phyloP scores from a whole-genome alignment of 2,329 filamentous ascomycete species.

The Paramyrothecium sp. region DNA sequence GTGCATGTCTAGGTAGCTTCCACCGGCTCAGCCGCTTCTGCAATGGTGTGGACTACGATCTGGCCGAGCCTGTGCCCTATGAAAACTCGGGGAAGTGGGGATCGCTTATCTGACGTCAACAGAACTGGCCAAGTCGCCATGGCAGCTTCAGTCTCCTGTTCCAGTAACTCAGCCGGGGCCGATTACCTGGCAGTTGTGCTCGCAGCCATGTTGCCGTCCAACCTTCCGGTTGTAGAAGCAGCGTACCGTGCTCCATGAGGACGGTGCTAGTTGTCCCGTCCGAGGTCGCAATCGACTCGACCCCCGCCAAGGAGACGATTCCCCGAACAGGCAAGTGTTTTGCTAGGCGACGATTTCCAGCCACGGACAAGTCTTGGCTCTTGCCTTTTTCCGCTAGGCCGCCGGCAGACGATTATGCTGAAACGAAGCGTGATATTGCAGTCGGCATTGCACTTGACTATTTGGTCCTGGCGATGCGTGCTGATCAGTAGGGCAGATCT shows the following conservation, averaged over 20 bases:
- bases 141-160: too few species aligned
- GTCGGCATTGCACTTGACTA: background rate
- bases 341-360: background rate
- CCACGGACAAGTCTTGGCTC: background rate
- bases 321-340: background rate
- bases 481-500: background rate
- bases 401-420: background rate
- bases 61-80: too few species aligned
- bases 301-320: background rate
- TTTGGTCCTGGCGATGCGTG: background rate
- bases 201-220: background rate
- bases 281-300: background rate
- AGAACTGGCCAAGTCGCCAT: too few species aligned
- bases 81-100: too few species aligned
- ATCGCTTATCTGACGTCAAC: too few species aligned
- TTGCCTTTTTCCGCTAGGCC: background rate
- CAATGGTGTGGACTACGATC: too few species aligned
- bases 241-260: background rate
- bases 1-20: too few species aligned
- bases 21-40: too few species aligned
- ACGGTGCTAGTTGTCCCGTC: background rate
- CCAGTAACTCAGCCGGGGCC: too few species aligned
- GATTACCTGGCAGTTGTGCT: background rate
- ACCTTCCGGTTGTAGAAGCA: background rate
- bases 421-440: background rate